Base-by-base conservation (phyloP, 345 rosid genomes). In the Salix exigua region DNA sequence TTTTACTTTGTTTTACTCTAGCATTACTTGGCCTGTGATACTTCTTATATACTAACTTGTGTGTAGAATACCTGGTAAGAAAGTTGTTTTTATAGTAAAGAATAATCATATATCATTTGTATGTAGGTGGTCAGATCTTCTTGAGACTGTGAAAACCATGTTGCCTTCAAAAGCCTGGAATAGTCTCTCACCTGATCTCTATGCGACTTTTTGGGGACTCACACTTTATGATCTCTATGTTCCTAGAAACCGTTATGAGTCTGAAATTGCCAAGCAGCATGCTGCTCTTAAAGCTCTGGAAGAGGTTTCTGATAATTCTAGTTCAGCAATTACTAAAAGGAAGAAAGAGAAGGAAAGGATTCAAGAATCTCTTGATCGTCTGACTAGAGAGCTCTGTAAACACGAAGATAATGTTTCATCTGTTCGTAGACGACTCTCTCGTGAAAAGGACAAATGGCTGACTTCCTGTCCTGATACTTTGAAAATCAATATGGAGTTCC, bases 341-440 rank as follows among this genome's bases (percentile, higher is more conserved):
- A 96, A 96, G 87, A 96, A 96, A 82, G 99, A 96, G 80, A 96
- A 96, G 86, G 99, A 96, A 86, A 90, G 94, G 88, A 94, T 96
- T 85, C 99, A 96, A 83, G 99, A 96, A 80, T 91, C 98, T 75
- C 88, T 96, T 63, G 99, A 96, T 87, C 97, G 97, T 75, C 82
- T 96, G 71, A 90, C 87, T 12, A 73, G 88, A 83, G 99, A 96
- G 80, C 93, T 92, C 73, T 87, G 84, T 73, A 92, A 84, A 84
- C 99, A 96, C 76, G 99, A 96, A 86, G 93, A 92, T 78, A 86
- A 90, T 87, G 99, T 96, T 82, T 88, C 97, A 68, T 96, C 99
- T 81, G 97, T 96, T 81, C 89, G 88, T 61, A 84, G 88, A 77
- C 90, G 98, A 23, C 97, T 96, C 83, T 88, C 96, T 78, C 88